Evolutionary conservation across 2,329 filamentous ascomycete genomes (phyloP), one percentile per base, ranked within the genome.

Genomic region (Aspergillus sp.): DNA sequence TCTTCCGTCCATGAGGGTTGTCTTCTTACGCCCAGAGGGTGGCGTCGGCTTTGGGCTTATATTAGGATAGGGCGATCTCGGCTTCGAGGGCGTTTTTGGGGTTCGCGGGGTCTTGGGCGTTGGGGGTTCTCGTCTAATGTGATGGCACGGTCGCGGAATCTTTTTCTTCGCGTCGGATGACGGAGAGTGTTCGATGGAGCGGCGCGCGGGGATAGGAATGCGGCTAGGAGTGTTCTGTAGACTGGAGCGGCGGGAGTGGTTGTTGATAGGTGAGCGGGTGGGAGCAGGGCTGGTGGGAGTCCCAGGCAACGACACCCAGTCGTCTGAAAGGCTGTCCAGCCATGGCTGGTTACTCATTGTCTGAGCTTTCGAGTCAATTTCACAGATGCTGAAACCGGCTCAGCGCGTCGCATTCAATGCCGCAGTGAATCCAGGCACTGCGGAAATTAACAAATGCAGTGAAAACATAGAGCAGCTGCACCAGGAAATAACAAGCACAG

Each of bases 281-380:
- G 70, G 68, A 19, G 53, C 55, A 9, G 69, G 70, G 41, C 66
- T 72, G 47, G 69, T 73, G 17, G 75, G 75, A 19, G 74, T 73
- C 35, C 62, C 67, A 58, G 70, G 74, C 56, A 70, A 66, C 15
- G 73, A 73, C 7, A 72, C 68, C 76, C 76, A 78, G 67, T 78
- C 76, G 59, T 78, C 76, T 15, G 73, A 74, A 12, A 78, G 72
- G 52, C 69, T 74, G 59, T 77, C 74, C 46, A 78, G 73, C 76
- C 76, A 78, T 68, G 75, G 76, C 66, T 74, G 69, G 50, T 66
- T 66, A 55, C 63, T 61, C 71, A 73, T 73, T 62, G 63, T 70
- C 57, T 58, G 23, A 52, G 35, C 21, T 33, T 49, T 35, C n/a
- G 27, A 55, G 49, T 40, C 41, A 44, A 41, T 56, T 48, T 35